These are phyloP conservation scores for Brettanomyces naardenensis DNA, from an alignment of 805 yeast genomes.

Conservation along the genomic window DNA sequence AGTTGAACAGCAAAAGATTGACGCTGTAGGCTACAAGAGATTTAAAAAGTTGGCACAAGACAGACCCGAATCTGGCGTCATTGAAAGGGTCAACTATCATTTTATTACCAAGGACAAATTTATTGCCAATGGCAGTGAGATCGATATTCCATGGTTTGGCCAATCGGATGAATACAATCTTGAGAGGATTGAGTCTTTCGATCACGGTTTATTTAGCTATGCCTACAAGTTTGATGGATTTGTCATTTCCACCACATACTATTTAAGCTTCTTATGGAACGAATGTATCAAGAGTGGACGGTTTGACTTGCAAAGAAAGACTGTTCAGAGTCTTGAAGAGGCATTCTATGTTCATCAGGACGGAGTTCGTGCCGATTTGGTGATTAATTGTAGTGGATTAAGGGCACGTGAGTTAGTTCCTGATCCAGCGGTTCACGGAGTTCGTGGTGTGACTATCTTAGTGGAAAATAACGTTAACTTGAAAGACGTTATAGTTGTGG, in stretches of 20 bases:
- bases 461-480: slow-evolving; percentile 34
- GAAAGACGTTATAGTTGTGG: slow-evolving; percentile 25
- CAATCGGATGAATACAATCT: slow-evolving; percentile 32
- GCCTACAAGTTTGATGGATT: slow-evolving; percentile 39
- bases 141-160: slow-evolving; percentile 42
- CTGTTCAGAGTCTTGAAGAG: slow-evolving; percentile 37
- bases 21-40: slow-evolving; percentile 39
- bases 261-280: slow-evolving; percentile 26
- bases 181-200: slow-evolving; percentile 26
- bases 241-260: slow-evolving; percentile 23
- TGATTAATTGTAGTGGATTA: slow-evolving; percentile 54
- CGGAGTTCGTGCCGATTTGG: slow-evolving; percentile 35
- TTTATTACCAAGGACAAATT: slow-evolving; percentile 15
- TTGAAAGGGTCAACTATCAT: slow-evolving; percentile 14
- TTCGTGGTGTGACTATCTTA: slow-evolving; percentile 53
- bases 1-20: slow-evolving; percentile 28
- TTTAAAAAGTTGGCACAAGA: slow-evolving; percentile 36
- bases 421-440: slow-evolving; percentile 37
- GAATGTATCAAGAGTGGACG: slow-evolving; percentile 37
- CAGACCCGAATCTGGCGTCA: slow-evolving; percentile 45
- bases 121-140: slow-evolving; percentile 6
- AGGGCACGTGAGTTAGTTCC: slow-evolving; percentile 35
- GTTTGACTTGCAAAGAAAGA: slow-evolving; percentile 36
- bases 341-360: slow-evolving; percentile 35
- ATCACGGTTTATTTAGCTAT: slow-evolving; percentile 19